phyloP scores from a whole-genome alignment of 2,329 filamentous ascomycete genomes.

The Pyricularia sp. region DNA sequence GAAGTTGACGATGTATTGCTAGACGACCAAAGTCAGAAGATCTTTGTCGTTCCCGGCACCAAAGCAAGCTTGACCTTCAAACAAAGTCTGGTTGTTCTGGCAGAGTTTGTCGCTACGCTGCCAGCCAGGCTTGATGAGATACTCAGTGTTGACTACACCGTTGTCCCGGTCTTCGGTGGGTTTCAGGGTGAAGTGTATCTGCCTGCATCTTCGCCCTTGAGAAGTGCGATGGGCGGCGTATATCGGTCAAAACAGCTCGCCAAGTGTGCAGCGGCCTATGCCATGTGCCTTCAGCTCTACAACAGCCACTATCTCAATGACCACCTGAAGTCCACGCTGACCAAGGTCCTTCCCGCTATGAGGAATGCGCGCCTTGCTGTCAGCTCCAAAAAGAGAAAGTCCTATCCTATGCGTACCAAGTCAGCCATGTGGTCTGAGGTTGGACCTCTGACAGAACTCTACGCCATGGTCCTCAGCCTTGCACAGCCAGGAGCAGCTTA shows the following conservation, averaged over 20 bases:
- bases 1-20: constrained; percentile 42
- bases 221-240: constrained; percentile 47
- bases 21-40: constrained; percentile 33
- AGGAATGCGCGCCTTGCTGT: constrained; percentile 77
- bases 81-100: constrained; percentile 58
- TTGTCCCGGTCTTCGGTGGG: constrained; percentile 38
- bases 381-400: constrained; percentile 59
- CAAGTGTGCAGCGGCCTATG: constrained; percentile 80
- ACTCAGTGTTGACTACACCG: constrained; percentile 43
- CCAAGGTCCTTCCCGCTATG: constrained; percentile 62
- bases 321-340: constrained; percentile 59
- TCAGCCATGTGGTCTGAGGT: constrained; percentile 55
- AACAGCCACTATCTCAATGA: constrained; percentile 56
- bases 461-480: constrained; percentile 48
- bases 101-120: constrained; percentile 60
- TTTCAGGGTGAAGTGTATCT: constrained; percentile 71
- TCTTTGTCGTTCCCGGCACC: constrained; percentile 49
- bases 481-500: constrained; percentile 40
- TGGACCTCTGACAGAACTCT: constrained; percentile 40
- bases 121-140: constrained; percentile 27
- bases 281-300: constrained; percentile 60
- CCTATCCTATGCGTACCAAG: constrained; percentile 69
- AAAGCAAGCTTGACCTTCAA: constrained; percentile 70
- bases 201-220: constrained; percentile 61
- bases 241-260: constrained; percentile 62